A percentile compares a stretch with the other conserved stretches of the same genome.
Conservation (phyloP, 2,329 filamentous ascomycete genomes). For the Fusarium phyllophilum region DNA sequence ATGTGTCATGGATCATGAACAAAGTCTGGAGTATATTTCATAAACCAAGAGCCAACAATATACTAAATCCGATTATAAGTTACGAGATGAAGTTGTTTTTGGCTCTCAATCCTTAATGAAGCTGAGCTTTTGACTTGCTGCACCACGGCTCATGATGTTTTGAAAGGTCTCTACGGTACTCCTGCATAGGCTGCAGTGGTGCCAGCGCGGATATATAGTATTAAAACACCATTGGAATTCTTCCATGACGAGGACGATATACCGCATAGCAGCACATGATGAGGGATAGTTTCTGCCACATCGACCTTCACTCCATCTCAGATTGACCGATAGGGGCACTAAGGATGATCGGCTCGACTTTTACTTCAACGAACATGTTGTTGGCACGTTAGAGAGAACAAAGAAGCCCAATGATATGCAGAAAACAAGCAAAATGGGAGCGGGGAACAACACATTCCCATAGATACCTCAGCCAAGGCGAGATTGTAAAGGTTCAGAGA, state of each 20-base stretch:
- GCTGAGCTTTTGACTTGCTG: neutral
- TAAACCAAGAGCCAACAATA: neutral
- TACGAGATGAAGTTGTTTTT: neutral
- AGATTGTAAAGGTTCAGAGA: neutral
- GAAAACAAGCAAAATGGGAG: neutral
- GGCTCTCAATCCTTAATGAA: too few species aligned
- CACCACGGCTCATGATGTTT: neutral
- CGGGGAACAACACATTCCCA: neutral
- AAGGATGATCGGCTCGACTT: constrained; percentile 12
- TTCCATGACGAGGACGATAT: constrained; percentile 22
- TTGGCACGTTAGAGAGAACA: neutral
- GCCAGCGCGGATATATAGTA: neutral
- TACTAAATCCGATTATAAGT: neutral
- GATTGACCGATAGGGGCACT: neutral
- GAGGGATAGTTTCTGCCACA: neutral
- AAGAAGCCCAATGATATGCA: constrained; percentile 5
- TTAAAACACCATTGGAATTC: neutral
- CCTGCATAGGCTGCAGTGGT: neutral
- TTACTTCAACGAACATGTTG: constrained; percentile 2
- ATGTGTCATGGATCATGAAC: neutral
- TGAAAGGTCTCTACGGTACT: neutral
- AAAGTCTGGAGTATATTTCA: neutral
- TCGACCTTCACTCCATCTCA: neutral
- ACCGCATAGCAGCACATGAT: constrained; percentile 10
- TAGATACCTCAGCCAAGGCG: neutral